Base-by-base conservation (phyloP, 2,329 filamentous ascomycete species). In the Colletotrichum coccodes region DNA sequence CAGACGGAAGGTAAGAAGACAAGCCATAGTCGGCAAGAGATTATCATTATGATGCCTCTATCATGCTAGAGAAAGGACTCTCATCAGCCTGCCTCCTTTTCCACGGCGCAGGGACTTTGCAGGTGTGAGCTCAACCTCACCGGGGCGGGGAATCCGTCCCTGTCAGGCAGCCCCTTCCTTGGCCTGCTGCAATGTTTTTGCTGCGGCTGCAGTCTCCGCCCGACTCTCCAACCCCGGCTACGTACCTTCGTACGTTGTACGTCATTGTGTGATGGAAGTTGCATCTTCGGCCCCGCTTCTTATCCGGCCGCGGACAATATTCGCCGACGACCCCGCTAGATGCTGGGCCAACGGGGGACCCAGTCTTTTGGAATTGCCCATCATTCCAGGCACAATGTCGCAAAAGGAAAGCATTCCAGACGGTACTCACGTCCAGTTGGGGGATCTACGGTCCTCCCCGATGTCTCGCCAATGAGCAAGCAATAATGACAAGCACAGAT, bases 211-310 rank as follows among this genome's bases (percentile, higher is more conserved):
- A 44, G 21, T 47, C 40, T 58, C 38, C 40, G 18, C 40, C 18
- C 34, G 30, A 40, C 30, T 9, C 32, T 23, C 28, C 46, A 56
- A 38, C 42, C 34, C 16, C 30, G 36, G 21, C 47, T 47, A 30
- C 40, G 49, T 26, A 36, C 30, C 30, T 30, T 34, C 21, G 21
- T 47, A 8, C 34, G 26, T 9, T 11, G 18, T 63, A 56, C 65
- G 65, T 68, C 65, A 68, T 60, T 42, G 28, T 64, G 47, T 16
- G 36, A 38, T 28, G 26, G 6, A n/a, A 7, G 34, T 26, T 60
- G 47, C 54, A 26, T 26, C n/a, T 38, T 28, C 60, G 54, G 60
- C 47, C 60, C 65, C 65, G 38, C 61, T 64, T 50, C 38, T 54
- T 30, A 11, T 42, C 44, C 47, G 38, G 50, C 60, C 47, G 60